Conservation (phyloP, 768 basidiomycete genomes). For the Trametes coccinea region DNA sequence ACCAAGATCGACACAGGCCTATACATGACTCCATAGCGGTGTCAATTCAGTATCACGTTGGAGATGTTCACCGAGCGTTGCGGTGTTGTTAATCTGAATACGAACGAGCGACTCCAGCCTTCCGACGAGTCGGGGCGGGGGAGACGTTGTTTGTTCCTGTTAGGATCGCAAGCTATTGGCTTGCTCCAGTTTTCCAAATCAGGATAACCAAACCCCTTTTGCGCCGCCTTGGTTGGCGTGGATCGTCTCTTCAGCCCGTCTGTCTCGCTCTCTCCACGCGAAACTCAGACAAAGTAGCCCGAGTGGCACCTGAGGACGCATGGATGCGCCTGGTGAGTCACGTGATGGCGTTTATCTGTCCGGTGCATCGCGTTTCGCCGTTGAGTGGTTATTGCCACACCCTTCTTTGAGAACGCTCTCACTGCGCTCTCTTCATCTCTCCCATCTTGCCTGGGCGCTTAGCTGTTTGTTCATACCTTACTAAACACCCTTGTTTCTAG, state of each 20-base stretch:
- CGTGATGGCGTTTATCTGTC: not conserved
- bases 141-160: not conserved
- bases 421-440: not conserved
- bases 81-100: no score
- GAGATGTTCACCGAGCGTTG: no score
- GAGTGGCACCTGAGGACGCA: not conserved
- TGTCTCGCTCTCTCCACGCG: not conserved
- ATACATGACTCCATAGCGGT: no score
- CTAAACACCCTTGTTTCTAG: no score
- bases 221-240: not conserved
- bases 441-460: not conserved
- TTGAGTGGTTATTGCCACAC: not conserved
- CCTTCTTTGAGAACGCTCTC: not conserved
- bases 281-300: not conserved
- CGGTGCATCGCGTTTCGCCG: no score
- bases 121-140: not conserved
- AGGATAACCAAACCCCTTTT: not conserved
- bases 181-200: not conserved
- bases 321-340: not conserved
- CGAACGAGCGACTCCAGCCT: no score
- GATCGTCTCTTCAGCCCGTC: not conserved
- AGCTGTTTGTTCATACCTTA: no score
- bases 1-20: no score
- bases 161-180: slow-evolving; percentile 1
- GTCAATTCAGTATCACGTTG: no score